Percentiles rank a stretch among this genome's conserved stretches.
phyloP scores from a whole-genome alignment of 139 green algal genomes.

The Limnomonas spitsbergensis region DNA sequence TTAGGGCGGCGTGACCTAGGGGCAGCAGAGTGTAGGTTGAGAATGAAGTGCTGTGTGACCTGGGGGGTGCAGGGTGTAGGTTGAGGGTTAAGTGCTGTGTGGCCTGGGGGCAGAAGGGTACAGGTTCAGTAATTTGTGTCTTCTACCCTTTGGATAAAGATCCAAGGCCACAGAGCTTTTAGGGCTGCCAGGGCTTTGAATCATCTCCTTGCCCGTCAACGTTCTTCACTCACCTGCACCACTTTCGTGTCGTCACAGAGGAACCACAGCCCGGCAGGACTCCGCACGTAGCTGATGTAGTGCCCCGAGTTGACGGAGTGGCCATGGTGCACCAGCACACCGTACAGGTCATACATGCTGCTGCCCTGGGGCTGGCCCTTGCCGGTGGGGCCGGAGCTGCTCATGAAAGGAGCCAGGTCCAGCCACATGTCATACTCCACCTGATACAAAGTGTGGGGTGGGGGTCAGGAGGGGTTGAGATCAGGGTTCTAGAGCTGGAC shows the following conservation, averaged over 20 bases:
- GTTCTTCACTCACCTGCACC: neutral
- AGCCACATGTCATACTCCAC: constrained; percentile 77
- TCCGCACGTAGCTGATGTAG: constrained; percentile 86
- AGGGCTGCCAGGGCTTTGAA: too few relatives aligned
- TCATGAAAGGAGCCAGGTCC: constrained; percentile 77
- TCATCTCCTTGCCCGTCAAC: too few relatives aligned
- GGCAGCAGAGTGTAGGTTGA: too few relatives aligned
- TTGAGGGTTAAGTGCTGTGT: too few relatives aligned
- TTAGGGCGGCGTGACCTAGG: too few relatives aligned
- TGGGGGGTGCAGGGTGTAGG: too few relatives aligned
- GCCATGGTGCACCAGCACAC: constrained; percentile 86
- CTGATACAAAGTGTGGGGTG: constrained; percentile 29
- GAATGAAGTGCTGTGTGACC: too few relatives aligned
- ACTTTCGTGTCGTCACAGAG: constrained; percentile 32
- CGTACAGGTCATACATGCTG: constrained; percentile 79
- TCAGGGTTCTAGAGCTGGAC: too few relatives aligned
- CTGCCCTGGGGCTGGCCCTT: neutral
- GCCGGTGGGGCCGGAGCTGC: neutral
- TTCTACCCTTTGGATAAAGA: too few relatives aligned
- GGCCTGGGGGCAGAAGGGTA: too few relatives aligned
- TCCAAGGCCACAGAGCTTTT: too few relatives aligned
- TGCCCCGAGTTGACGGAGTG: constrained; percentile 81
- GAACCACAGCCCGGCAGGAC: constrained; percentile 78
- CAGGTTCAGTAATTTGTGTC: too few relatives aligned
- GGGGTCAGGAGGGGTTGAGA: neutral